These are phyloP conservation scores for Cercophora scortea DNA, from an alignment of 495 filamentous ascomycete genomes.

Conservation along the genomic window DNA sequence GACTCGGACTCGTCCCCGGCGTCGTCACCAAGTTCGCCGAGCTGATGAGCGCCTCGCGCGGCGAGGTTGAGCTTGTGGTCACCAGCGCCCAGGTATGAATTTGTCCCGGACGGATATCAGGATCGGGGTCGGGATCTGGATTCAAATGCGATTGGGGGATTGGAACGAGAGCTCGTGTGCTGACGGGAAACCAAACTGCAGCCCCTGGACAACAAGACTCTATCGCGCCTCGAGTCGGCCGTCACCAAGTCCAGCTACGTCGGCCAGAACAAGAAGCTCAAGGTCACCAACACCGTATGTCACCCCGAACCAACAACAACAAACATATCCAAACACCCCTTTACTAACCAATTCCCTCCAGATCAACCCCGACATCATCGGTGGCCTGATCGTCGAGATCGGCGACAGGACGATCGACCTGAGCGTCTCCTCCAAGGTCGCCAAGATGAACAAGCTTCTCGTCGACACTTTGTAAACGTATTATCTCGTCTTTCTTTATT, in stretches of 20 bases:
- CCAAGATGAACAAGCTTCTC: slow-evolving; percentile 98
- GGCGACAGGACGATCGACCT: slow-evolving; percentile 97
- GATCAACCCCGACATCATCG: slow-evolving; percentile 91
- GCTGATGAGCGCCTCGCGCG: slow-evolving; percentile 81
- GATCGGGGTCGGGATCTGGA: too few relatives aligned
- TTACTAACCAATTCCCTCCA: slow-evolving; percentile 20
- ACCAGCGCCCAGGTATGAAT: slow-evolving; percentile 74
- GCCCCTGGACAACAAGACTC: slow-evolving; percentile 81
- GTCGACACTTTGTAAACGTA: slow-evolving; percentile 83
- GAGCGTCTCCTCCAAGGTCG: slow-evolving; percentile 86
- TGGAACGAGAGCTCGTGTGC: not conserved
- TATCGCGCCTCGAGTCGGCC: slow-evolving; percentile 76
- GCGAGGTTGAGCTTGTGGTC: slow-evolving; percentile 87
- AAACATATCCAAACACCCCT: not conserved
- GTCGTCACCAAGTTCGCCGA: slow-evolving; percentile 80
- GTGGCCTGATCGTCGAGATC: slow-evolving; percentile 91
- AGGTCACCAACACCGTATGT: slow-evolving; percentile 82
- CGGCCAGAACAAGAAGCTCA: slow-evolving; percentile 92
- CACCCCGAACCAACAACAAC: not conserved
- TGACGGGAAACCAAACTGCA: slow-evolving; percentile 20
- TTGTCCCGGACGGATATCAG: too few relatives aligned
- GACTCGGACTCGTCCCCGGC: slow-evolving; percentile 69
- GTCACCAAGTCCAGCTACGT: slow-evolving; percentile 83
- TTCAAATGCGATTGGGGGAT: not conserved
- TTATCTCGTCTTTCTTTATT: slow-evolving; percentile 15